phyloP scores from a whole-genome alignment of 176 grass and related monocot genomes.

The Carex parvula region DNA sequence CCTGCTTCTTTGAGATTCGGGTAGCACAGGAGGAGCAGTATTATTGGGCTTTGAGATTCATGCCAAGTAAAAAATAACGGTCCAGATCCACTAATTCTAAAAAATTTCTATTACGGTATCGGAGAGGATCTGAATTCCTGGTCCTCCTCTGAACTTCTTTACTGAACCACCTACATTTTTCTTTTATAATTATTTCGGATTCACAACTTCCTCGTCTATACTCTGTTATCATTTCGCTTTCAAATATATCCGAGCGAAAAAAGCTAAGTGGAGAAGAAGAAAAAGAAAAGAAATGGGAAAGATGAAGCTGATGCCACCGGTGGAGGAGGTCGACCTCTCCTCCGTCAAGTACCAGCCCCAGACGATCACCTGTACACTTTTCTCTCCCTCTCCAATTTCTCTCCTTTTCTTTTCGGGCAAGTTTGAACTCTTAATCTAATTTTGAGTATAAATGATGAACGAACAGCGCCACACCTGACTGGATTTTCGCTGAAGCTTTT shows the following conservation, averaged over 20 bases:
- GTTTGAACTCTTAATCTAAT: not conserved
- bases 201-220: not conserved
- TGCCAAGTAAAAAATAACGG: no score
- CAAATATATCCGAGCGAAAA: not conserved
- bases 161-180: constrained; percentile 8
- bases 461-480: constrained; percentile 65
- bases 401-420: not conserved
- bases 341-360: constrained; percentile 52
- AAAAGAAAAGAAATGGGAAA: constrained; percentile 6
- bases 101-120: no score
- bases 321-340: constrained; percentile 58
- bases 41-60: no score
- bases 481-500: constrained; percentile 54
- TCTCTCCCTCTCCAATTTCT: not conserved
- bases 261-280: not conserved
- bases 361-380: constrained; percentile 23
- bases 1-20: no score
- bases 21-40: no score
- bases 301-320: constrained; percentile 44
- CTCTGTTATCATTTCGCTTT: not conserved
- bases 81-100: no score
- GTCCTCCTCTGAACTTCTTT: not conserved
- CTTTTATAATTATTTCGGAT: not conserved
- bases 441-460: not conserved
- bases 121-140: no score